Evolutionary conservation across 306 rosid species (phyloP).

Genomic region (Canavalia gladiata): DNA sequence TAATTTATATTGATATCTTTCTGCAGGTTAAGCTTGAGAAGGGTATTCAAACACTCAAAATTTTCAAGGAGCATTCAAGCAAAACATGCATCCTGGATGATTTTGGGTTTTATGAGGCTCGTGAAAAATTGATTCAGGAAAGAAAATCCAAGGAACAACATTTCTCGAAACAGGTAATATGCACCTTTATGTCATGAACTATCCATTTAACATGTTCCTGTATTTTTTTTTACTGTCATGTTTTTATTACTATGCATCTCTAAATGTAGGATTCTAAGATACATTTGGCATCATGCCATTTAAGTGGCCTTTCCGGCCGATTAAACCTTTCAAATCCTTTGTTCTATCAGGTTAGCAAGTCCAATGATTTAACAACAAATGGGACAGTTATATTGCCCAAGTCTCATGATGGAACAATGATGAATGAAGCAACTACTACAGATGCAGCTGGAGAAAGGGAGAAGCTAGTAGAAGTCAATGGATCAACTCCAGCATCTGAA

Average conservation of each 20-base stretch:
- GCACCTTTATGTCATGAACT: background rate
- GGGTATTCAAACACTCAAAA: conserved; percentile 55
- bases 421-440: conserved; percentile 25
- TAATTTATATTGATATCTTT: background rate
- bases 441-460: conserved; percentile 29
- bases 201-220: background rate
- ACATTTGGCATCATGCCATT: background rate
- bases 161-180: conserved; percentile 47
- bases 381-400: background rate
- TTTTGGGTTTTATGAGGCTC: conserved; percentile 63
- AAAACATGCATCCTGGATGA: conserved; percentile 65
- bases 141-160: conserved; percentile 58
- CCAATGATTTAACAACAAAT: conserved; percentile 31
- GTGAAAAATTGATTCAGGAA: conserved; percentile 51
- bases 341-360: conserved; percentile 37
- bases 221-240: background rate
- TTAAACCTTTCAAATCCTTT: background rate
- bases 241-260: background rate
- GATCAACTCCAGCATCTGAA: conserved; percentile 36
- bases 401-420: background rate
- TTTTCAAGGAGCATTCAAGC: conserved; percentile 56
- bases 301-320: conserved; percentile 7
- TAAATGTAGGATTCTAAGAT: background rate
- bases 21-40: conserved; percentile 61
- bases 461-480: conserved; percentile 42